Evolutionary conservation across 2,329 filamentous ascomycete species (phyloP).

Genomic region (Cordyceps militaris): DNA sequence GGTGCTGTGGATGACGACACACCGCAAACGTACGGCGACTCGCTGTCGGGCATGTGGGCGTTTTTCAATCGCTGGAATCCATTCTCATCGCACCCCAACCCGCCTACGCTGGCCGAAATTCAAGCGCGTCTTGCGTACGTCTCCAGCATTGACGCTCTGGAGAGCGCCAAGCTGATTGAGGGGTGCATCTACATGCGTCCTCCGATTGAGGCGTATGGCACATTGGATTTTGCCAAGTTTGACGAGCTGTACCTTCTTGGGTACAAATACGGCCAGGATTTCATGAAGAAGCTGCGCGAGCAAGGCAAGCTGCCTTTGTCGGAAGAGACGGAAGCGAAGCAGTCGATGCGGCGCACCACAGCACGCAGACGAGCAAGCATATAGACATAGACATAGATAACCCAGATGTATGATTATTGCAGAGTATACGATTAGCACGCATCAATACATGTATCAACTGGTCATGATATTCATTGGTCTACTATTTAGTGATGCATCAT

Average conservation of each 20-base stretch:
- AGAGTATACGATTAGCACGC: background rate
- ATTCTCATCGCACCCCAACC: conserved; percentile 80
- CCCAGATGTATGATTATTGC: no score
- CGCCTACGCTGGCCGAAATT: conserved; percentile 90
- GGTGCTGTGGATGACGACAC: conserved; percentile 87
- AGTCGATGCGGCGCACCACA: conserved; percentile 69
- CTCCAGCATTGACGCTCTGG: conserved; percentile 86
- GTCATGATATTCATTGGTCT: background rate
- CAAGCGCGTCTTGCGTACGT: conserved; percentile 94
- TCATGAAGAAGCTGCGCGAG: conserved; percentile 66
- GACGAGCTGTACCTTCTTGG: conserved; percentile 93
- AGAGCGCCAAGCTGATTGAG: conserved; percentile 82
- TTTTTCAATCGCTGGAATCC: conserved; percentile 96
- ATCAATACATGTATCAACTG: background rate
- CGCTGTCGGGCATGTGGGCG: conserved; percentile 90
- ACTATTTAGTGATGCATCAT: background rate
- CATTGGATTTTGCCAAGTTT: conserved; percentile 93
- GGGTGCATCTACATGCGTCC: conserved; percentile 96
- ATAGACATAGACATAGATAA: conserved; percentile 26
- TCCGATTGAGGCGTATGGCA: conserved; percentile 87
- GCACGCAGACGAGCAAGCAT: conserved; percentile 74
- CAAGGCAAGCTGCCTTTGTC: conserved; percentile 66
- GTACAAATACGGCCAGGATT: conserved; percentile 78
- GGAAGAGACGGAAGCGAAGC: conserved; percentile 70
- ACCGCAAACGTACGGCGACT: conserved; percentile 89